These are phyloP conservation scores for Physocladia obscura DNA, from an alignment of 192 early-diverging fungal genomes.

Conservation along the genomic window DNA sequence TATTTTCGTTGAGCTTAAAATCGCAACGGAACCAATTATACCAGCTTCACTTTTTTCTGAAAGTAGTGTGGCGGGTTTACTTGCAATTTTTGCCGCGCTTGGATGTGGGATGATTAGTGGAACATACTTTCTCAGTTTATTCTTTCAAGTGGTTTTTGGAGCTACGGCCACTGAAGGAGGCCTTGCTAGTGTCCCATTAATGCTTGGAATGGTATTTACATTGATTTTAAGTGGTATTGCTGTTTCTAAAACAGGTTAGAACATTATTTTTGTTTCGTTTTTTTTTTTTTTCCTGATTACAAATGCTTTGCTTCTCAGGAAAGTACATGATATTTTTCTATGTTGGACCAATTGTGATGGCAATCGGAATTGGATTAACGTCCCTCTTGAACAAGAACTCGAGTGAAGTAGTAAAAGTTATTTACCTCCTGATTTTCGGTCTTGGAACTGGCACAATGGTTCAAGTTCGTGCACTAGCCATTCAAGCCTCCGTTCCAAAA, in stretches of 20 bases:
- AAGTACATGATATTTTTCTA: slow-evolving; percentile 64
- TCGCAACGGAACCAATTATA: slow-evolving; percentile 66
- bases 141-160: slow-evolving; percentile 79
- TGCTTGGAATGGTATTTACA: slow-evolving; percentile 64
- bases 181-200: slow-evolving; percentile 69
- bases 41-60: slow-evolving; percentile 34
- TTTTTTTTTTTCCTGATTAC: too few relatives aligned
- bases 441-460: slow-evolving; percentile 73
- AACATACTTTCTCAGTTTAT: slow-evolving; percentile 26
- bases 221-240: too few relatives aligned
- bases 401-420: slow-evolving; percentile 51
- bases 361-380: slow-evolving; percentile 64
- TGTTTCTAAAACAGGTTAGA: too few relatives aligned
- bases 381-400: slow-evolving; percentile 58
- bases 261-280: too few relatives aligned
- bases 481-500: slow-evolving; percentile 68
- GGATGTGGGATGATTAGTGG: background rate
- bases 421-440: slow-evolving; percentile 70
- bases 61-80: background rate
- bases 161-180: slow-evolving; percentile 73
- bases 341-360: slow-evolving; percentile 63
- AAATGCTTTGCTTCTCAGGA: slow-evolving; percentile 47
- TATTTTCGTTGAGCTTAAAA: slow-evolving; percentile 56
- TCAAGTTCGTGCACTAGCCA: slow-evolving; percentile 72
- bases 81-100: slow-evolving; percentile 1